phyloP scores from a whole-genome alignment of 1,139 yeast species.

The Diutina pseudorugosa region DNA sequence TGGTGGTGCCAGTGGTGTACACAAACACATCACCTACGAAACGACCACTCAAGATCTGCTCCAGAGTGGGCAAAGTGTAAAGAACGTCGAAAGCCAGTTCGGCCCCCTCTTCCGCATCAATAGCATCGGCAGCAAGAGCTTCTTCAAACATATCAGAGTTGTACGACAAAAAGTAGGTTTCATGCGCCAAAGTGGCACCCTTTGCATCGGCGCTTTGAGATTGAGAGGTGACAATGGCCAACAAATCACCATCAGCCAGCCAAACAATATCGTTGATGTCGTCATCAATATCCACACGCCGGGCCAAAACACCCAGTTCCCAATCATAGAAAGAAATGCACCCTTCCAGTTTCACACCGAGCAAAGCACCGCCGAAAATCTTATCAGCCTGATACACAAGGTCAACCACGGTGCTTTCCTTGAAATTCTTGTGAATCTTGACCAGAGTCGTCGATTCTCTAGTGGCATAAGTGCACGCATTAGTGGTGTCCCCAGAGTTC shows the following conservation, averaged over 20 bases:
- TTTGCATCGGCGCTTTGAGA: conserved; percentile 17
- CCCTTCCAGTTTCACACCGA: conserved; percentile 74
- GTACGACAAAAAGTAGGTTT: conserved; percentile 72
- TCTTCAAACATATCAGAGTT: conserved; percentile 55
- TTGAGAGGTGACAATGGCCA: conserved; percentile 56
- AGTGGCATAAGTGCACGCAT: conserved; percentile 72
- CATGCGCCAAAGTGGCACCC: conserved; percentile 21
- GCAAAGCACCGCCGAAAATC: conserved; percentile 74
- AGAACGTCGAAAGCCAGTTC: conserved; percentile 79
- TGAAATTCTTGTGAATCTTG: conserved; percentile 71
- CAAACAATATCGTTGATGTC: conserved; percentile 75
- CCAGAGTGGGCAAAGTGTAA: conserved; percentile 59
- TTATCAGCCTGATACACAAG: conserved; percentile 68
- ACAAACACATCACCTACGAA: conserved; percentile 97
- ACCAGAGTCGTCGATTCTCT: conserved; percentile 59
- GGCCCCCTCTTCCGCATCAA: conserved; percentile 78
- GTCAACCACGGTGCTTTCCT: conserved; percentile 58
- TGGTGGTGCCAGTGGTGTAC: conserved; percentile 68
- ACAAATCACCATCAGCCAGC: conserved; percentile 89
- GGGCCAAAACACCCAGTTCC: conserved; percentile 75
- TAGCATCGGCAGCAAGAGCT: conserved; percentile 44
- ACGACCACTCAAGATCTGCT: conserved; percentile 74
- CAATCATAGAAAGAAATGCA: conserved; percentile 87
- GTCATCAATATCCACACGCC: conserved; percentile 66
- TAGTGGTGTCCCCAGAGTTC: conserved; percentile 63